Conservation (phyloP, 306 rosid genomes). For the Medicago ruthenica region DNA sequence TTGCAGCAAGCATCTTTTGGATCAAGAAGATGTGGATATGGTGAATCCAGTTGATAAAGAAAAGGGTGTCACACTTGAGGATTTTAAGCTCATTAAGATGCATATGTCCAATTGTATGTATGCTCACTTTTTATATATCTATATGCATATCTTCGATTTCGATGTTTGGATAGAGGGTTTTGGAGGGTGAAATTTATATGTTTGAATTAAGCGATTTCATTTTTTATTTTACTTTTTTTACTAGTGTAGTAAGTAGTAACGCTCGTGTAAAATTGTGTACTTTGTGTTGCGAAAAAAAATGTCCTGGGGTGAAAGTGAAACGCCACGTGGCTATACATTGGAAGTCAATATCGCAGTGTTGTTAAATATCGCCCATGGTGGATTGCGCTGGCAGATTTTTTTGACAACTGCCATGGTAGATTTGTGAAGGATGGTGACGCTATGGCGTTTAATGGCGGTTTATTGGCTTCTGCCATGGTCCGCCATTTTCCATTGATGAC, state of each 20-base stretch:
- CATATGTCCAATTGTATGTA: slow-evolving; percentile 80
- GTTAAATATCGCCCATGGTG: background rate
- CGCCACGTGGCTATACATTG: background rate
- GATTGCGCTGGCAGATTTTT: background rate
- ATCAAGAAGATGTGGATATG: slow-evolving; percentile 93
- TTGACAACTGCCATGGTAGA: background rate
- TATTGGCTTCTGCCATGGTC: background rate
- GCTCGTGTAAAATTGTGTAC: background rate
- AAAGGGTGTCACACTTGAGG: slow-evolving; percentile 84
- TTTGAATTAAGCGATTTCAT: background rate
- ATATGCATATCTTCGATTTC: background rate
- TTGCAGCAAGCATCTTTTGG: slow-evolving; percentile 77
- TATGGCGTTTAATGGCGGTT: background rate
- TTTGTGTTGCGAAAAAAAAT: background rate
- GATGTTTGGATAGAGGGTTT: slow-evolving; percentile 5
- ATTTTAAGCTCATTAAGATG: slow-evolving; percentile 94
- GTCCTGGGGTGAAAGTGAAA: background rate
- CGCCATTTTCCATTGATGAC: background rate
- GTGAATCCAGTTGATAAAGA: slow-evolving; percentile 79
- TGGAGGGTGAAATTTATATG: background rate
- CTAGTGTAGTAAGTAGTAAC: background rate
- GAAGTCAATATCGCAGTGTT: background rate
- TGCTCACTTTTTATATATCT: slow-evolving; percentile 14
- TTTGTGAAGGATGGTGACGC: background rate
- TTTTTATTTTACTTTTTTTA: too few relatives aligned